Conservation (phyloP, 1,284 basidiomycete species). For the Somion occarium region DNA sequence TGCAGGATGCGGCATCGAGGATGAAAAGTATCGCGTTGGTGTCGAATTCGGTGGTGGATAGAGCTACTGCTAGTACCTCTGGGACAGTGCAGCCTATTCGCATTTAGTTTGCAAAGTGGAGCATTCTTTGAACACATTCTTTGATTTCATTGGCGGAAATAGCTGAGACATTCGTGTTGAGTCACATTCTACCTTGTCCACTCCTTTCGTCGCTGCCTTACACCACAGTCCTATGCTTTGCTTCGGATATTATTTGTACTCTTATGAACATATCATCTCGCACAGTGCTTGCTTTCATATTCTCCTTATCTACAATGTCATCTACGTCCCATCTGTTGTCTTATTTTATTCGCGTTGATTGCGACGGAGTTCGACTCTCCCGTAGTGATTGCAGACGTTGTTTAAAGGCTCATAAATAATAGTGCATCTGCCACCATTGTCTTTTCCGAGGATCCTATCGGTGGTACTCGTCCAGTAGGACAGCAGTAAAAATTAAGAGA, state of each 20-base stretch:
- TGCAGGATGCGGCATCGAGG: not conserved
- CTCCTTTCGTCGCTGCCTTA: not conserved
- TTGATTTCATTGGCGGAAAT: not conserved
- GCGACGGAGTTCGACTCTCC: no score
- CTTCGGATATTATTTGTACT: not conserved
- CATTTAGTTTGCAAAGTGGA: not conserved
- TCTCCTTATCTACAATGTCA: no score
- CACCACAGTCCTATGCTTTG: not conserved
- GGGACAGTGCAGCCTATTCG: not conserved
- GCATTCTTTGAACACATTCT: not conserved
- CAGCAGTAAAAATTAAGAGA: no score
- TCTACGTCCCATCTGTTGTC: no score
- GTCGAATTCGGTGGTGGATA: not conserved
- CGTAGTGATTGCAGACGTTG: no score
- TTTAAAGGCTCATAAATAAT: no score
- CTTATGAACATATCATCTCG: not conserved
- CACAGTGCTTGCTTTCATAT: not conserved
- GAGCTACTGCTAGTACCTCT: not conserved
- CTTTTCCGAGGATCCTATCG: no score
- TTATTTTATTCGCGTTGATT: no score
- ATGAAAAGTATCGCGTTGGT: not conserved
- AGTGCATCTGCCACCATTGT: no score
- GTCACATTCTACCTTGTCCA: not conserved
- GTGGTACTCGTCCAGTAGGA: no score
- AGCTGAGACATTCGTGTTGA: no score